A percentile compares a stretch with the other conserved stretches of the same genome.
These are phyloP conservation scores for Platanthera zijinensis DNA, from an alignment of 106 monocot species.

Conservation along the genomic window DNA sequence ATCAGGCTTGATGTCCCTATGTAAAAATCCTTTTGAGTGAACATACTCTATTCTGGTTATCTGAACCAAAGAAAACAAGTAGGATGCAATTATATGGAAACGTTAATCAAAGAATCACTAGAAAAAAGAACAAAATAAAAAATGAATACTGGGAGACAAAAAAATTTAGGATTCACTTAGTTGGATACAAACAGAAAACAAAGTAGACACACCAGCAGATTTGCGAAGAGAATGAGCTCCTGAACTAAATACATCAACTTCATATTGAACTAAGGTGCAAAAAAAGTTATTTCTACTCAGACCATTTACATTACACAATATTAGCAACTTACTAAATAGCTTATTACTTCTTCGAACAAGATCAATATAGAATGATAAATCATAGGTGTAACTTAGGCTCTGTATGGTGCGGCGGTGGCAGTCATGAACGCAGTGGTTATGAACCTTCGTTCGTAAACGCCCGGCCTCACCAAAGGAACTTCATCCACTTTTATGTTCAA, in stretches of 20 bases:
- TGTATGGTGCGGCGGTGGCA: no score
- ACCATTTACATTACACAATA: not conserved
- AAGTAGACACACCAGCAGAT: not conserved
- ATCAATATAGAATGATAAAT: not conserved
- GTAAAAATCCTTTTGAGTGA: conserved; percentile 85
- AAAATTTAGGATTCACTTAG: not conserved
- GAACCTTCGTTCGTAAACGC: no score
- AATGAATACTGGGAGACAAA: not conserved
- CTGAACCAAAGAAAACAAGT: conserved; percentile 25
- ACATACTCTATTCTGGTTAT: conserved; percentile 94
- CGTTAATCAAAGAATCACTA: conserved; percentile 2
- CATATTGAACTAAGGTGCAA: no score
- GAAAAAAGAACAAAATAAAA: not conserved
- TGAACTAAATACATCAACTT: no score
- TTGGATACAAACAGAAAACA: not conserved
- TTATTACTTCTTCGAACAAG: not conserved
- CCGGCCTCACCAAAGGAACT: no score
- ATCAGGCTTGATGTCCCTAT: conserved; percentile 98
- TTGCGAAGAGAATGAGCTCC: not conserved
- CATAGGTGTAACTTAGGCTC: not conserved
- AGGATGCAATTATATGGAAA: not conserved
- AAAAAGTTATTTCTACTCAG: no score
- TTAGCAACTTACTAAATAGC: not conserved
- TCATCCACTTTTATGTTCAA: no score
- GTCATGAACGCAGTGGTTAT: no score